phyloP scores from a whole-genome alignment of 169 alveolate species.

The Ichthyophthirius multifiliis region DNA sequence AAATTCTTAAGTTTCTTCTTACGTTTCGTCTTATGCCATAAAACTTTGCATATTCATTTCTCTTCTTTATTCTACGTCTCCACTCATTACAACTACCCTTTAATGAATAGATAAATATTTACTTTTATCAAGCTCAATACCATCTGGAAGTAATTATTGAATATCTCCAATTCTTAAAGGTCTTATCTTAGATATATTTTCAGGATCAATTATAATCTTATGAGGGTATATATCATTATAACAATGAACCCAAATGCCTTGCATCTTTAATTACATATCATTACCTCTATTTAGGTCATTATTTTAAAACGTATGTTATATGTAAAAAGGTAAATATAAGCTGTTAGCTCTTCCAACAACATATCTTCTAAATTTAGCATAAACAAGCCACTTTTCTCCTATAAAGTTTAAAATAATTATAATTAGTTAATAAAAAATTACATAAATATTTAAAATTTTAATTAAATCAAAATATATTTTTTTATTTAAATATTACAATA shows the following conservation, averaged over 20 bases:
- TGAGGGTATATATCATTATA: background rate
- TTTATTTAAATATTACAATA: too few relatives aligned
- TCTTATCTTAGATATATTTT: slow-evolving; percentile 1
- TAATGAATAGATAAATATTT: background rate
- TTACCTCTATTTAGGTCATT: background rate
- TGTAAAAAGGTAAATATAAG: background rate
- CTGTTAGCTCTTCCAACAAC: background rate
- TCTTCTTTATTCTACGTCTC: background rate
- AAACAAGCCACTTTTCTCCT: slow-evolving; percentile 3
- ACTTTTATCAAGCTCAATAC: background rate
- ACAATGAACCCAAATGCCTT: slow-evolving; percentile 1
- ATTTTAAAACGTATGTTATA: background rate
- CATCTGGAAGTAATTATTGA: background rate
- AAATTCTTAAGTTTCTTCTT: too few relatives aligned
- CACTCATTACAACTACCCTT: background rate
- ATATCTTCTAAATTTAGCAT: background rate
- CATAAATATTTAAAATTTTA: too few relatives aligned
- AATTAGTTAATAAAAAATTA: too few relatives aligned
- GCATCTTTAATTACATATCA: background rate
- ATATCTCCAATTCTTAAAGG: slow-evolving; percentile 14
- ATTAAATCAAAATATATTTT: too few relatives aligned
- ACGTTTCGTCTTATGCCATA: too few relatives aligned
- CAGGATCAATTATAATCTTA: background rate
- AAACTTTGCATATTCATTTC: background rate
- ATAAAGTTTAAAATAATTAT: background rate